phyloP scores from a whole-genome alignment of 140 eudicot genomes.

The Artemisia princeps region DNA sequence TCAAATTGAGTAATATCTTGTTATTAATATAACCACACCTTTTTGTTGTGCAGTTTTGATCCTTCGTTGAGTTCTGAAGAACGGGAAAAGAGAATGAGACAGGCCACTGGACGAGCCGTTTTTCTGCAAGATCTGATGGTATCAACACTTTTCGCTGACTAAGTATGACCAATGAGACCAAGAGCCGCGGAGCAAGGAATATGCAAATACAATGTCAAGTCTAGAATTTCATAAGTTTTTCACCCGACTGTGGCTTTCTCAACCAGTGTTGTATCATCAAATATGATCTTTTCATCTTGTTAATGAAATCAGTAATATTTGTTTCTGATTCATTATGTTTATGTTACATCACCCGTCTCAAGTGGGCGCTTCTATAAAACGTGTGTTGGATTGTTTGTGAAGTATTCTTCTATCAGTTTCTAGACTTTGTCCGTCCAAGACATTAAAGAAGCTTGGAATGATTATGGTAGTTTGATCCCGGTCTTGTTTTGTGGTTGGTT shows the following conservation, averaged over 20 bases:
- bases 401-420: background rate
- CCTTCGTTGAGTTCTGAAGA: constrained; percentile 78
- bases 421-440: no score
- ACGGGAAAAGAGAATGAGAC: constrained; percentile 58
- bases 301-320: constrained; percentile 26
- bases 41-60: constrained; percentile 50
- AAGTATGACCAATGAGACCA: constrained; percentile 12
- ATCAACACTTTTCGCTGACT: constrained; percentile 58
- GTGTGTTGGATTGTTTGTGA: background rate
- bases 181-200: constrained; percentile 26
- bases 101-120: constrained; percentile 65
- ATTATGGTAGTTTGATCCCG: no score
- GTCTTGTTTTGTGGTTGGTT: no score
- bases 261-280: constrained; percentile 27
- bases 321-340: no score
- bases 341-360: no score
- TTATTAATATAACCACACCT: background rate
- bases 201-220: constrained; percentile 23
- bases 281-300: constrained; percentile 18
- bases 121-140: constrained; percentile 77
- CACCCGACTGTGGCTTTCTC: constrained; percentile 19
- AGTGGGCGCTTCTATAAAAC: constrained; percentile 2
- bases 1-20: no score
- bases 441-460: no score
- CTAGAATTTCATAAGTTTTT: constrained; percentile 10